phyloP scores from a whole-genome alignment of 1,284 basidiomycete genomes.

The Ceratobasidium sp. region DNA sequence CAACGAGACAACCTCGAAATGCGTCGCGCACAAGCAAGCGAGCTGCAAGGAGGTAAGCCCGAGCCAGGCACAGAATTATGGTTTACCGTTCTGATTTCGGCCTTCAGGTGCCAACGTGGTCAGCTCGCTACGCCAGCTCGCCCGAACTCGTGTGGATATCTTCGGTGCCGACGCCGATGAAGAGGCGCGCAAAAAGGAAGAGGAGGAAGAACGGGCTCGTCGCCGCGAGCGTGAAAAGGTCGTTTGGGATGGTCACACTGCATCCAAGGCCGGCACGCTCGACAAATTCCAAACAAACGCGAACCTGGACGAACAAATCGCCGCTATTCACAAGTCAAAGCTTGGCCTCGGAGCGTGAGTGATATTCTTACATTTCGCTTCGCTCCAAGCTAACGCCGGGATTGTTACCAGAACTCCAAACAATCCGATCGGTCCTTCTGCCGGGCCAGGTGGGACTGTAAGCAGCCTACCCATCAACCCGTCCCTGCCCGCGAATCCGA shows the following conservation, averaged over 20 bases:
- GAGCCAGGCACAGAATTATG: not conserved
- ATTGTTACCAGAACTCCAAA: conserved; percentile 60
- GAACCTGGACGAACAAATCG: conserved; percentile 94
- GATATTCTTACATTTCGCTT: conserved; percentile 24
- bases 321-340: conserved; percentile 88
- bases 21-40: conserved; percentile 87
- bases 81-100: not conserved
- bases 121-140: conserved; percentile 88
- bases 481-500: conserved; percentile 32
- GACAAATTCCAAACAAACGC: conserved; percentile 90
- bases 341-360: conserved; percentile 78
- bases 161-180: conserved; percentile 91
- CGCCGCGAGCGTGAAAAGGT: conserved; percentile 88
- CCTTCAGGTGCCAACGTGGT: conserved; percentile 80
- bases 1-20: conserved; percentile 87
- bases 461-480: conserved; percentile 39
- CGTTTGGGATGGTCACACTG: conserved; percentile 95
- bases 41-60: conserved; percentile 70
- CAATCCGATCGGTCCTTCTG: conserved; percentile 79
- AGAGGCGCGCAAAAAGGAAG: conserved; percentile 81
- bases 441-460: conserved; percentile 56
- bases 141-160: conserved; percentile 90
- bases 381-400: conserved; percentile 38
- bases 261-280: conserved; percentile 84
- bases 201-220: conserved; percentile 79